phyloP scores from a whole-genome alignment of 805 yeast genomes.

The Kodamaea sagamina region DNA sequence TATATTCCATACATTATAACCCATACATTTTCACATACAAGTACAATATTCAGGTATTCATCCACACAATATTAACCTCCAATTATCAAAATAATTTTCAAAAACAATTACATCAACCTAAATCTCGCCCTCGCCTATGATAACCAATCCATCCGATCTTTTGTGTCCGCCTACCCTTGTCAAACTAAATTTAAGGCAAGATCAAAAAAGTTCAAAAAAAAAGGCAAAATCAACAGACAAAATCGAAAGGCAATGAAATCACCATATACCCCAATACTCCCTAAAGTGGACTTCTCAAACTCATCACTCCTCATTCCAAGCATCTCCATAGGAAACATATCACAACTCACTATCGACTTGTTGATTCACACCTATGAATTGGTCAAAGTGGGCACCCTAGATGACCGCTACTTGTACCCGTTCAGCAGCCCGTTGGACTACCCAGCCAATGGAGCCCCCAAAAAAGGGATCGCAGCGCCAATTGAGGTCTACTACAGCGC shows the following conservation, averaged over 20 bases:
- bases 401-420: slow-evolving; percentile 68
- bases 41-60: too few relatives aligned
- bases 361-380: slow-evolving; percentile 64
- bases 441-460: slow-evolving; percentile 6
- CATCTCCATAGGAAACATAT: slow-evolving; percentile 85
- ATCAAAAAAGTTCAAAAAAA: not conserved
- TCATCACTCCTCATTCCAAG: slow-evolving; percentile 64
- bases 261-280: too few relatives aligned
- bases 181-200: too few relatives aligned
- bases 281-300: not conserved
- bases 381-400: slow-evolving; percentile 54
- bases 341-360: slow-evolving; percentile 78
- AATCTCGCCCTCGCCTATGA: too few relatives aligned
- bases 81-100: too few relatives aligned
- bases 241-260: too few relatives aligned
- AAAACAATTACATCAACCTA: too few relatives aligned
- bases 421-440: slow-evolving; percentile 79
- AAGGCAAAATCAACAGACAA: not conserved
- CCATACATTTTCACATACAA: too few relatives aligned
- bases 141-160: too few relatives aligned
- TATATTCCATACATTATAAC: too few relatives aligned
- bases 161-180: too few relatives aligned
- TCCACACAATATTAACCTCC: too few relatives aligned
- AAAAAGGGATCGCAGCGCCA: slow-evolving; percentile 53
- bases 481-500: slow-evolving; percentile 62